Percentiles rank a stretch among this genome's conserved stretches.
These are phyloP conservation scores for Panicum miliaceum DNA, from an alignment of 176 grass and related monocot genomes.

Conservation along the genomic window DNA sequence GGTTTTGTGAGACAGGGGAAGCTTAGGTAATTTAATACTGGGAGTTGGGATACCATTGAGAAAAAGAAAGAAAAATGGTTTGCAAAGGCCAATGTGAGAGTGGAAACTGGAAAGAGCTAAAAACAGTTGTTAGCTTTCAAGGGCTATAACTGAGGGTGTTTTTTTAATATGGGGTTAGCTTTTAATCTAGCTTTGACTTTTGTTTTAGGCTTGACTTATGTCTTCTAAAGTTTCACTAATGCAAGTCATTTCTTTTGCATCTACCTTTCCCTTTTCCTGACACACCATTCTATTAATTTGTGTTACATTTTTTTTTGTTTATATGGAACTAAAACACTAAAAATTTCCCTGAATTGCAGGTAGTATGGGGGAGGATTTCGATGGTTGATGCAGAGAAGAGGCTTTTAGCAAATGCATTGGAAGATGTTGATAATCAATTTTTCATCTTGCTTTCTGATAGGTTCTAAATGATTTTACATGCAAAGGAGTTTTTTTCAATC, in stretches of 20 bases:
- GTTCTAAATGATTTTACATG: slow-evolving; percentile 48
- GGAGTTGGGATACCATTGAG: background rate
- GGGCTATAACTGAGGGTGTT: background rate
- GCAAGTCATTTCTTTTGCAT: slow-evolving; percentile 14
- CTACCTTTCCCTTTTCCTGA: background rate
- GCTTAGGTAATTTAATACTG: slow-evolving; percentile 20
- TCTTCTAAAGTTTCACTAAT: slow-evolving; percentile 16
- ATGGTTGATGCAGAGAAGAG: slow-evolving; percentile 99
- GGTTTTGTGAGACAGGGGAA: slow-evolving; percentile 24
- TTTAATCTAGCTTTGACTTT: slow-evolving; percentile 35
- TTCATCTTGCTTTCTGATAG: slow-evolving; percentile 99
- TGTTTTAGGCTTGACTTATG: background rate
- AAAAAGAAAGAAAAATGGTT: background rate
- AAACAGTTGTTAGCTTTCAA: slow-evolving; percentile 14
- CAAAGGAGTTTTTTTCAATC: background rate
- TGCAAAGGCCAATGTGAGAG: background rate
- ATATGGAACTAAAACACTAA: slow-evolving; percentile 29
- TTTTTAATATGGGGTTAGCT: background rate
- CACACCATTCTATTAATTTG: slow-evolving; percentile 6
- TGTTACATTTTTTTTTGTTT: slow-evolving; percentile 11
- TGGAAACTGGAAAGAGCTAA: slow-evolving; percentile 5
- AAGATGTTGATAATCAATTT: slow-evolving; percentile 92
- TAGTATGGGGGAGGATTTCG: slow-evolving; percentile 98
- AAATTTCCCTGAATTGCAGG: slow-evolving; percentile 49
- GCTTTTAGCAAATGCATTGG: slow-evolving; percentile 88